Evolutionary conservation across 371 early-diverging fungal genomes (phyloP).

Genomic region (Ecytonucleospora hepatopenaei): DNA sequence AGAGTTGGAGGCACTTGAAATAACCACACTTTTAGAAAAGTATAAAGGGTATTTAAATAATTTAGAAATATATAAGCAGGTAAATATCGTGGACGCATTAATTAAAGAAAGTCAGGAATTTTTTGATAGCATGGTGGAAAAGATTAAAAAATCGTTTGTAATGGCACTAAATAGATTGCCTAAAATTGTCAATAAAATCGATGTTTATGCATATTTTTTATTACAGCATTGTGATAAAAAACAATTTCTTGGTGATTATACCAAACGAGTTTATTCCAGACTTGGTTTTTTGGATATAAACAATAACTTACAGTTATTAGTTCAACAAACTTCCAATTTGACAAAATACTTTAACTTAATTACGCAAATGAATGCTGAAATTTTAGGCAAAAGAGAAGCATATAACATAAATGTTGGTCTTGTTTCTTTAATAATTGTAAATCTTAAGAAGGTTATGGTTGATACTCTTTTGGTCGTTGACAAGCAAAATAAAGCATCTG

Average conservation of each 20-base stretch:
- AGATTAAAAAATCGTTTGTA: constrained; percentile 26
- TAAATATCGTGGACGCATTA: constrained; percentile 21
- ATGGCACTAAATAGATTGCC: constrained; percentile 5
- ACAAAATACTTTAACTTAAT: constrained; percentile 9
- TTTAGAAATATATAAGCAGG: constrained; percentile 11
- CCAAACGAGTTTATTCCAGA: constrained; percentile 11
- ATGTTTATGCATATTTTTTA: constrained; percentile 23
- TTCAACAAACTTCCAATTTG: constrained; percentile 16
- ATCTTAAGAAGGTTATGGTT: constrained; percentile 23
- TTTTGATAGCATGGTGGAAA: neutral
- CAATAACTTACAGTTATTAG: neutral
- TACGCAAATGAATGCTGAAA: constrained; percentile 10
- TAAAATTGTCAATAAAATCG: constrained; percentile 6
- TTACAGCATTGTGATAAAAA: constrained; percentile 13
- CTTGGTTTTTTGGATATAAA: constrained; percentile 17
- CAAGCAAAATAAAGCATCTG: constrained; percentile 15
- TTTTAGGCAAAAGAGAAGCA: constrained; percentile 26
- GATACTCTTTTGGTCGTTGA: constrained; percentile 30
- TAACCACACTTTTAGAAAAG: constrained; percentile 1
- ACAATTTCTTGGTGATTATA: constrained; percentile 19
- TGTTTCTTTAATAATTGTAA: constrained; percentile 25
- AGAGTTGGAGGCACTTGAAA: constrained; percentile 2
- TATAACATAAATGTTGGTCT: constrained; percentile 29
- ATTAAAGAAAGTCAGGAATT: neutral
- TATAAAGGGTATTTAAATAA: constrained; percentile 1